phyloP scores from a whole-genome alignment of 768 basidiomycete genomes.

The Suillus subluteus region DNA sequence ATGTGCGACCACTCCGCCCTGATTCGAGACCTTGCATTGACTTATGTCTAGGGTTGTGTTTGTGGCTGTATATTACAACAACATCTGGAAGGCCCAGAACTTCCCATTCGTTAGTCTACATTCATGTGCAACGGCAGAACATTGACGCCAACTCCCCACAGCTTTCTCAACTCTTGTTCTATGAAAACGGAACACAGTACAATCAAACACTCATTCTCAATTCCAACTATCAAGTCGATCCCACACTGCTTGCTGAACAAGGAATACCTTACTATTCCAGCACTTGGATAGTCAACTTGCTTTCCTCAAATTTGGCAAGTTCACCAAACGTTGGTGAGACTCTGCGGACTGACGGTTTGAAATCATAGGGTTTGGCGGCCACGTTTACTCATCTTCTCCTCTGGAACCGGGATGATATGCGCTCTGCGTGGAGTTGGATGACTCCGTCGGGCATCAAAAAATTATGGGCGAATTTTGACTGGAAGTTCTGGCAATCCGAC shows the following conservation, averaged over 20 bases:
- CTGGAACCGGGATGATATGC: constrained; percentile 48
- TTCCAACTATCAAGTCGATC: no score
- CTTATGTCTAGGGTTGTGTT: no score
- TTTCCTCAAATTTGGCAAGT: constrained; percentile 42
- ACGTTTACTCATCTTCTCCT: constrained; percentile 51
- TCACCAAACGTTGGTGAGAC: neutral
- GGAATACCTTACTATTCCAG: constrained; percentile 44
- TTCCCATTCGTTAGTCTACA: no score
- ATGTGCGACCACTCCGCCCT: no score
- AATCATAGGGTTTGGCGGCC: constrained; percentile 42
- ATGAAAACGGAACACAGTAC: no score
- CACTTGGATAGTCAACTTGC: constrained; percentile 49
- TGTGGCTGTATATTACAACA: no score
- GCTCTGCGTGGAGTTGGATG: constrained; percentile 46
- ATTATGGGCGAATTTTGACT: constrained; percentile 41
- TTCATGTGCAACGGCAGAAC: no score
- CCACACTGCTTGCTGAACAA: constrained; percentile 27
- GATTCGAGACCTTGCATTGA: no score
- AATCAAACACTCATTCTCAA: no score
- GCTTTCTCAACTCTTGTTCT: no score
- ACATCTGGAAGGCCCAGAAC: no score
- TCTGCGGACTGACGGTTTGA: neutral
- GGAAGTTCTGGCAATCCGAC: constrained; percentile 46
- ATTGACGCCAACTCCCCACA: no score
- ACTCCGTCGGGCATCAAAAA: constrained; percentile 37